phyloP scores from a whole-genome alignment of 257 asterid species.

The Nicotiana obtusifolia region DNA sequence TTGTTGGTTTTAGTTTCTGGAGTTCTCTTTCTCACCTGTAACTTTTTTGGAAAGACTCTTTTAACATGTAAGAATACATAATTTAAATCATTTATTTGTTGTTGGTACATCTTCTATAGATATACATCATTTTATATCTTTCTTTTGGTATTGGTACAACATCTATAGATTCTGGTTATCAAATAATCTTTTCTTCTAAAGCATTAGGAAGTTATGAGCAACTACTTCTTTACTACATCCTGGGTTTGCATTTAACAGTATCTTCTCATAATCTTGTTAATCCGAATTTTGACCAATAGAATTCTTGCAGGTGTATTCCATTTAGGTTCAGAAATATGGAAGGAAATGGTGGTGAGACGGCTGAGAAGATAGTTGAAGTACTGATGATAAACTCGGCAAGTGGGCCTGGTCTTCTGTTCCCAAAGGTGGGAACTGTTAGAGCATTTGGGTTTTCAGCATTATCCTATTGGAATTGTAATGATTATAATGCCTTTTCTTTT shows the following conservation, averaged over 20 bases:
- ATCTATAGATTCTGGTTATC: not conserved
- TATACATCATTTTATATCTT: not conserved
- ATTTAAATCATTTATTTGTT: not conserved
- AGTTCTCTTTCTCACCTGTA: not conserved
- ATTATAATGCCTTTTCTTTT: not conserved
- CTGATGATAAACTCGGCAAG: constrained; percentile 87
- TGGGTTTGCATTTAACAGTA: not conserved
- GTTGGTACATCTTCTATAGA: not conserved
- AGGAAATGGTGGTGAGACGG: constrained; percentile 35
- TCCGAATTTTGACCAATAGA: constrained; percentile 18
- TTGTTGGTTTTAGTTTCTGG: not conserved
- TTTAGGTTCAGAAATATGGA: constrained; percentile 43
- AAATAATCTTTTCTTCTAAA: not conserved
- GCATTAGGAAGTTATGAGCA: not conserved
- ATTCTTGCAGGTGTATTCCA: constrained; percentile 74
- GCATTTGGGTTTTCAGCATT: not conserved
- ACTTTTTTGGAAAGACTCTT: not conserved
- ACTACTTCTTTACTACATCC: not conserved
- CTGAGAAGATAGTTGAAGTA: constrained; percentile 56
- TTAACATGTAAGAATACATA: not conserved
- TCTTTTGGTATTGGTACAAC: not conserved
- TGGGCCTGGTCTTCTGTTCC: constrained; percentile 97
- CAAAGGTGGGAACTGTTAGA: constrained; percentile 51
- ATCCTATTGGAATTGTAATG: not conserved
- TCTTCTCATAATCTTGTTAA: not conserved